A percentile compares a stretch with the other conserved stretches of the same genome.
Evolutionary conservation across 2,329 filamentous ascomycete genomes (phyloP).

Genomic region (Cryphonectria carpinicola): DNA sequence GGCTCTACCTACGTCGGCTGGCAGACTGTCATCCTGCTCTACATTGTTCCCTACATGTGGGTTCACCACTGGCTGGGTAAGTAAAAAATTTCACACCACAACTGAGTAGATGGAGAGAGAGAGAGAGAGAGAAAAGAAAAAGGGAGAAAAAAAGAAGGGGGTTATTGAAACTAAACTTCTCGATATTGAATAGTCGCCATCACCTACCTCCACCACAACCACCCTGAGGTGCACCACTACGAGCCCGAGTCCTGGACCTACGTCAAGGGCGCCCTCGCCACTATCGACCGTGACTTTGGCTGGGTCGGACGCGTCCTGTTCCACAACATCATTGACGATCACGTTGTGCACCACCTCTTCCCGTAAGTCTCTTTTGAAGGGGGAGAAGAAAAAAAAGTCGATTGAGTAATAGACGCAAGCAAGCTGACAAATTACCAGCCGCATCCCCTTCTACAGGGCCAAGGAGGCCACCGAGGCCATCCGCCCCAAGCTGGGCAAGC

Average conservation of each 20-base stretch:
- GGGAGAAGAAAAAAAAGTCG: not conserved
- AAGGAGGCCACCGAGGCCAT: conserved; percentile 62
- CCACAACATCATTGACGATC: conserved; percentile 67
- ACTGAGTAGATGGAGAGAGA: not conserved
- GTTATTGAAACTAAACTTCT: conserved; percentile 14
- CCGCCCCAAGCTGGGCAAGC: conserved; percentile 57
- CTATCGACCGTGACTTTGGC: conserved; percentile 67
- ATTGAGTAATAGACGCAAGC: not conserved
- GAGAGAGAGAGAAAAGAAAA: not conserved
- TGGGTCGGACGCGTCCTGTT: conserved; percentile 68
- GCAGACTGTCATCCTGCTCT: conserved; percentile 61
- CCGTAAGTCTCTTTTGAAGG: conserved; percentile 44
- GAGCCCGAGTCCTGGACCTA: conserved; percentile 63
- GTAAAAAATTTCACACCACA: conserved; percentile 28
- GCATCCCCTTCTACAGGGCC: conserved; percentile 64
- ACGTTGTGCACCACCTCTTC: conserved; percentile 67
- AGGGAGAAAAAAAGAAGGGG: too few species aligned
- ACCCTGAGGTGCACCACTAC: conserved; percentile 62
- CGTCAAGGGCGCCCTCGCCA: conserved; percentile 63
- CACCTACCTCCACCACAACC: conserved; percentile 76
- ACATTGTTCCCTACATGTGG: conserved; percentile 69
- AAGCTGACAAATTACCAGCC: conserved; percentile 33
- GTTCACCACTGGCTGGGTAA: conserved; percentile 71
- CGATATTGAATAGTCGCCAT: conserved; percentile 60
- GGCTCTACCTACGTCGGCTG: conserved; percentile 57